phyloP scores from a whole-genome alignment of 352 stramenopile genomes.

The Pseudoperonospora humuli region DNA sequence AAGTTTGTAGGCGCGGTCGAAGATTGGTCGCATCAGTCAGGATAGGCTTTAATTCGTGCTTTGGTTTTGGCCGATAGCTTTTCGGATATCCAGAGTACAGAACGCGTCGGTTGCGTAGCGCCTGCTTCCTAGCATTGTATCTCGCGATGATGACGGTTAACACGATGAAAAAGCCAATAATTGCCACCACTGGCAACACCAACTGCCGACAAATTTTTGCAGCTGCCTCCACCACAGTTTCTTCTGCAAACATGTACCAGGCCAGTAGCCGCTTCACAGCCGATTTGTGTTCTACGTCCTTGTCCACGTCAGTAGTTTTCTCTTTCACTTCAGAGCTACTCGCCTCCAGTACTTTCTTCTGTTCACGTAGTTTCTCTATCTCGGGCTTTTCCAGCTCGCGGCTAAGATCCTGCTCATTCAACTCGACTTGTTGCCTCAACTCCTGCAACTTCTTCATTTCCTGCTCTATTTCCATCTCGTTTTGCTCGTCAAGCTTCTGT shows the following conservation, averaged over 20 bases:
- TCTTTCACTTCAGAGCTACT: not conserved
- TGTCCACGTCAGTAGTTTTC: not conserved
- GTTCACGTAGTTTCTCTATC: not conserved
- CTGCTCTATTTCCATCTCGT: slow-evolving; percentile 1
- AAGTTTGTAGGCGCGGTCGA: not conserved
- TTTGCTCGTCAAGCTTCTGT: slow-evolving; percentile 1
- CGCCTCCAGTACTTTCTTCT: not conserved
- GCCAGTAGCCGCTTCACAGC: slow-evolving; percentile 6
- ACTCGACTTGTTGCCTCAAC: not conserved
- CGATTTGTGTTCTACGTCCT: not conserved
- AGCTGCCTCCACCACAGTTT: not conserved
- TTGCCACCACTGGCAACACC: slow-evolving; percentile 20
- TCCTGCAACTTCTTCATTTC: not conserved
- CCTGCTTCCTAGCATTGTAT: slow-evolving; percentile 13
- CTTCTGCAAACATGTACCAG: slow-evolving; percentile 13
- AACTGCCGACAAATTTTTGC: slow-evolving; percentile 15
- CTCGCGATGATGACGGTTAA: slow-evolving; percentile 17
- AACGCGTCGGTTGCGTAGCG: slow-evolving; percentile 17
- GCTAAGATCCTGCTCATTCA: too few species aligned
- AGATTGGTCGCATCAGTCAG: not conserved
- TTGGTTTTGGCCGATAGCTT: slow-evolving; percentile 16
- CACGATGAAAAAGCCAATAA: slow-evolving; percentile 23
- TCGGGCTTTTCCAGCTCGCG: not conserved
- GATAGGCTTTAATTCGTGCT: slow-evolving; percentile 1
- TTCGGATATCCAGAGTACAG: slow-evolving; percentile 29